These are phyloP conservation scores for Moelleriella libera DNA, from an alignment of 2,329 filamentous ascomycete genomes.

Conservation along the genomic window DNA sequence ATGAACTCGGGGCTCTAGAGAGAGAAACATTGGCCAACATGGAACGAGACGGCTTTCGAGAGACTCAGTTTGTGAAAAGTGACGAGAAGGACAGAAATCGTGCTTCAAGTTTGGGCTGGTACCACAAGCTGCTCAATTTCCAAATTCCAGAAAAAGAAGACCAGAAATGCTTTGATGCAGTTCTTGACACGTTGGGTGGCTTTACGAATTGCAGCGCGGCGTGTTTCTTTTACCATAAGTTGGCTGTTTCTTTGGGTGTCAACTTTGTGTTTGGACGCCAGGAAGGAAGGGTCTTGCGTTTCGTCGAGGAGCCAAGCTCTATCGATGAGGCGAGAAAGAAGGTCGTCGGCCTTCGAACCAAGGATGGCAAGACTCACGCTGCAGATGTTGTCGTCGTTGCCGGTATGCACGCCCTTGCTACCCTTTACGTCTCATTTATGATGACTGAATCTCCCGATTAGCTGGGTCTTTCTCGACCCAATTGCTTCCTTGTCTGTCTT, in stretches of 20 bases:
- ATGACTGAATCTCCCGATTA: conserved; percentile 1
- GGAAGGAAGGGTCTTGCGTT: conserved; percentile 10
- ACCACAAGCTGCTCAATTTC: conserved; percentile 10
- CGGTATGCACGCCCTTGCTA: conserved; percentile 6
- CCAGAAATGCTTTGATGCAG: conserved; percentile 8
- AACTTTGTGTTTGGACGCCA: conserved; percentile 12
- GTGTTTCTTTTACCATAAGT: conserved; percentile 7
- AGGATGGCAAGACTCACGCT: conserved; percentile 7
- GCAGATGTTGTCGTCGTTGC: conserved; percentile 12
- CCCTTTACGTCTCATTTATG: too few species aligned
- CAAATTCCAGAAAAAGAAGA: conserved; percentile 6
- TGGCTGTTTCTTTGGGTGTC: conserved; percentile 11
- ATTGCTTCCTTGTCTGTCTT: conserved; percentile 12
- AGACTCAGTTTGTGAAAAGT: conserved; percentile 11
- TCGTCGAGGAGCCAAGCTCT: conserved; percentile 2
- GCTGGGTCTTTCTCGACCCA: conserved; percentile 18
- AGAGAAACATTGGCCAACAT: conserved; percentile 11
- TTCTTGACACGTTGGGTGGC: conserved; percentile 10
- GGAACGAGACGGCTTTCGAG: conserved; percentile 10
- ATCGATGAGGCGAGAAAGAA: neutral
- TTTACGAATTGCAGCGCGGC: conserved; percentile 10
- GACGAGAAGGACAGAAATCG: conserved; percentile 6
- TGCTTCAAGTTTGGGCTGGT: conserved; percentile 8
- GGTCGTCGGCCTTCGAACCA: conserved; percentile 1
- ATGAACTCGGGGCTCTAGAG: conserved; percentile 8